phyloP scores from a whole-genome alignment of 2,329 filamentous ascomycete genomes.

The Ilyonectria mors-panacis region DNA sequence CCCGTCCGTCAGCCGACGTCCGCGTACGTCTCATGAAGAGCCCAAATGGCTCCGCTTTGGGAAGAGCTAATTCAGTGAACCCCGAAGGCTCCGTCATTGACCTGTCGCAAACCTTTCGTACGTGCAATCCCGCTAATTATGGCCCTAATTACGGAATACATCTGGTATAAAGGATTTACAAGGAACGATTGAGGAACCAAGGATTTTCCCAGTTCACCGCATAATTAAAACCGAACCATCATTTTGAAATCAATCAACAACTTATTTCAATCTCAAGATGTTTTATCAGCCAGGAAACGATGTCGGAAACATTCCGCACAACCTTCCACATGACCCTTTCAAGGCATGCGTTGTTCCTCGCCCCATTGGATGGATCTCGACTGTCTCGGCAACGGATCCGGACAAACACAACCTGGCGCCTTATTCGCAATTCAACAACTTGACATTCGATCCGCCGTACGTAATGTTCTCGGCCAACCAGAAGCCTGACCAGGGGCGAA shows the following conservation, averaged over 20 bases:
- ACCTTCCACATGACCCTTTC: slow-evolving; percentile 23
- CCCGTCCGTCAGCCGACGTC: not conserved
- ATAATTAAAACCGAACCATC: not conserved
- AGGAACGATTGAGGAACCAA: not conserved
- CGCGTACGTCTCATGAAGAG: not conserved
- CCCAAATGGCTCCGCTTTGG: not conserved
- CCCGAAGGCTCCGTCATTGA: too few relatives aligned
- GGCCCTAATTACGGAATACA: not conserved
- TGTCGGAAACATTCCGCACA: slow-evolving; percentile 13
- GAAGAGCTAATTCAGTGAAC: not conserved
- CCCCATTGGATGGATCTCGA: slow-evolving; percentile 31
- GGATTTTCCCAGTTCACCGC: not conserved
- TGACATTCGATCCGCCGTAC: slow-evolving; percentile 32
- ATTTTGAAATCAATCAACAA: not conserved
- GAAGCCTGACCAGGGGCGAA: slow-evolving; percentile 12
- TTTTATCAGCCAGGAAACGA: slow-evolving; percentile 21
- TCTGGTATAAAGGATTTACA: not conserved
- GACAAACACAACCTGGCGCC: slow-evolving; percentile 25
- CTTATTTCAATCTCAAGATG: not conserved
- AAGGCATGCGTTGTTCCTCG: slow-evolving; percentile 32
- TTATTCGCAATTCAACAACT: slow-evolving; percentile 32
- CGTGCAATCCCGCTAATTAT: too few relatives aligned
- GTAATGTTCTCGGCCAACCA: slow-evolving; percentile 33
- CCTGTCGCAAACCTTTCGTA: too few relatives aligned
- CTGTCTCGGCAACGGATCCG: slow-evolving; percentile 8